Conservation (phyloP, 1,284 basidiomycete genomes). For the Abortiporus biennis region DNA sequence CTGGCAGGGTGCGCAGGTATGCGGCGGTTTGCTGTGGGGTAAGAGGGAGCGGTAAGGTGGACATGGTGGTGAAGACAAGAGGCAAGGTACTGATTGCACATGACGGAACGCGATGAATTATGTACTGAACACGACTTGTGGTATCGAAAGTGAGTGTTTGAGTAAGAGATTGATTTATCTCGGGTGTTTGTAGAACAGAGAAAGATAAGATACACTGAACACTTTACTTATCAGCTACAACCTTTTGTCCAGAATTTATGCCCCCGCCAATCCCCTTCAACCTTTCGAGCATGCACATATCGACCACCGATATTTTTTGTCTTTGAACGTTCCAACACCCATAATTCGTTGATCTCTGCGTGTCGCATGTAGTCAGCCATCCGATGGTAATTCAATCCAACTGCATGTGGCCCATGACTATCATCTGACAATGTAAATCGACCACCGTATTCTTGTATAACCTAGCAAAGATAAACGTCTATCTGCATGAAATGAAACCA, state of each 20-base stretch:
- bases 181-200: no score
- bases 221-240: no score
- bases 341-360: constrained; percentile 62
- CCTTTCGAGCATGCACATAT: constrained; percentile 33
- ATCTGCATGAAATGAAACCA: constrained; percentile 5
- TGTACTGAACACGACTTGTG: no score
- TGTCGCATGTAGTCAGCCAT: constrained; percentile 64
- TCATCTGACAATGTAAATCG: constrained; percentile 90
- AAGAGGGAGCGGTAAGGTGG: constrained; percentile 9
- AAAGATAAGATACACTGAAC: no score
- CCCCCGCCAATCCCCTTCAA: constrained; percentile 49
- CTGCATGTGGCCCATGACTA: constrained; percentile 86
- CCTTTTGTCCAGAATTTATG: constrained; percentile 51
- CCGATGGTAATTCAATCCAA: constrained; percentile 82
- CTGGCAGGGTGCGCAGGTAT: constrained; percentile 83
- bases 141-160: no score
- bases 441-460: constrained; percentile 65
- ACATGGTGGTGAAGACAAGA: constrained; percentile 7
- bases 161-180: no score
- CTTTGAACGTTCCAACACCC: constrained; percentile 46
- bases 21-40: constrained; percentile 40
- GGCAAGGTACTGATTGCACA: neutral
- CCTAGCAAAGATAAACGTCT: constrained; percentile 30
- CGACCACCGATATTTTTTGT: constrained; percentile 39
- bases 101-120: no score